Evolutionary conservation across 345 rosid species (phyloP).

Genomic region (Garcia nutans): DNA sequence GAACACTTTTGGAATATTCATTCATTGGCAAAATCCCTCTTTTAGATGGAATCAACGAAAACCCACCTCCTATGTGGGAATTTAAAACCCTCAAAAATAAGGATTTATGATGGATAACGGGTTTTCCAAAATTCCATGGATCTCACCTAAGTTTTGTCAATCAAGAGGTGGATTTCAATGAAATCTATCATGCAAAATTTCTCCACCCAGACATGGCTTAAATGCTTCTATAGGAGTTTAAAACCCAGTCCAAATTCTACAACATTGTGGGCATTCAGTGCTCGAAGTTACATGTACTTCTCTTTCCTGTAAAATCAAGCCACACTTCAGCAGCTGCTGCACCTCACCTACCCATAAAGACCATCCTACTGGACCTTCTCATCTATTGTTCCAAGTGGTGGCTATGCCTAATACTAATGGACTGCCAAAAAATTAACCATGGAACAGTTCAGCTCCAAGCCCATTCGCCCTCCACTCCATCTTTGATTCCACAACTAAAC

Average conservation of each 20-base stretch:
- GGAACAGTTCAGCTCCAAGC: neutral
- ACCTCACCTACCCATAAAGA: neutral
- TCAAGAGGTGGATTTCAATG: too few relatives aligned
- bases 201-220: too few relatives aligned
- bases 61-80: too few relatives aligned
- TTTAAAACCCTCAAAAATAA: too few relatives aligned
- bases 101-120: too few relatives aligned
- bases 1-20: too few relatives aligned
- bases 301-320: neutral
- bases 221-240: neutral
- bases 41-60: too few relatives aligned
- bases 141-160: too few relatives aligned
- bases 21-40: too few relatives aligned
- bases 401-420: slow-evolving; percentile 1
- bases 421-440: neutral
- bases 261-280: neutral
- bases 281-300: neutral
- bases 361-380: neutral
- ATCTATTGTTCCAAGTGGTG: neutral
- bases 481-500: neutral
- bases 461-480: neutral
- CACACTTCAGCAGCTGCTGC: neutral
- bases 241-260: neutral
- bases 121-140: too few relatives aligned
- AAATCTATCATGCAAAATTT: too few relatives aligned